Conservation (phyloP, 192 early-diverging fungal genomes). For the Entomortierella beljakovae region DNA sequence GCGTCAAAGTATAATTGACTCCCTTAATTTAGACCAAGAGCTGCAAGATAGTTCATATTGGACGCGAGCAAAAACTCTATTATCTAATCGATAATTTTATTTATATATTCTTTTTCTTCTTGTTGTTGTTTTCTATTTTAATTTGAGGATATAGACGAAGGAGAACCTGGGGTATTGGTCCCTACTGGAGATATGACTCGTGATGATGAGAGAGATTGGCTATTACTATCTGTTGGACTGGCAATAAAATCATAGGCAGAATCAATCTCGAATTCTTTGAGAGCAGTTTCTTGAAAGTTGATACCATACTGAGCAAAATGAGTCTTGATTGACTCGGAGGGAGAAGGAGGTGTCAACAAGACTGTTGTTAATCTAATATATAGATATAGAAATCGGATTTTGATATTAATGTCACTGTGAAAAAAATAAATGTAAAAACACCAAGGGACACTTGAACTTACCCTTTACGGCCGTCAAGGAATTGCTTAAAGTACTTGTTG, state of each 20-base stretch:
- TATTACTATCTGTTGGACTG: not conserved
- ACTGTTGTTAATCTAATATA: conserved; percentile 36
- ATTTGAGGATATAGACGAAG: conserved; percentile 1
- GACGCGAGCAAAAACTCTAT: conserved; percentile 1
- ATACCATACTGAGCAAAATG: conserved; percentile 49
- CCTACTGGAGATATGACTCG: conserved; percentile 24
- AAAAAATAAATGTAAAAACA: not conserved
- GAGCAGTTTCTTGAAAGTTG: conserved; percentile 31
- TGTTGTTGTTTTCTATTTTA: not conserved
- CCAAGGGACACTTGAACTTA: conserved; percentile 1
- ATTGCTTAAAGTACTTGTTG: conserved; percentile 66
- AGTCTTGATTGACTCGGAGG: conserved; percentile 50
- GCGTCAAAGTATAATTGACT: not conserved
- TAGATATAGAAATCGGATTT: not conserved
- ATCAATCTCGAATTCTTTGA: conserved; percentile 50
- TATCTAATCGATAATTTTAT: conserved; percentile 3
- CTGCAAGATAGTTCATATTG: not conserved
- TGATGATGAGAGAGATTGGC: conserved; percentile 9
- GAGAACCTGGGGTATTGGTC: conserved; percentile 22
- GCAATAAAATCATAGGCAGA: conserved; percentile 33
- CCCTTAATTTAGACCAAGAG: not conserved
- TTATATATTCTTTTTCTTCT: not conserved
- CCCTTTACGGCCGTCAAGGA: conserved; percentile 58
- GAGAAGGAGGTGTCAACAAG: conserved; percentile 49
- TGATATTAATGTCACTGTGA: not conserved